Base-by-base conservation (phyloP, 768 basidiomycete genomes). In the Inosperma sp. region DNA sequence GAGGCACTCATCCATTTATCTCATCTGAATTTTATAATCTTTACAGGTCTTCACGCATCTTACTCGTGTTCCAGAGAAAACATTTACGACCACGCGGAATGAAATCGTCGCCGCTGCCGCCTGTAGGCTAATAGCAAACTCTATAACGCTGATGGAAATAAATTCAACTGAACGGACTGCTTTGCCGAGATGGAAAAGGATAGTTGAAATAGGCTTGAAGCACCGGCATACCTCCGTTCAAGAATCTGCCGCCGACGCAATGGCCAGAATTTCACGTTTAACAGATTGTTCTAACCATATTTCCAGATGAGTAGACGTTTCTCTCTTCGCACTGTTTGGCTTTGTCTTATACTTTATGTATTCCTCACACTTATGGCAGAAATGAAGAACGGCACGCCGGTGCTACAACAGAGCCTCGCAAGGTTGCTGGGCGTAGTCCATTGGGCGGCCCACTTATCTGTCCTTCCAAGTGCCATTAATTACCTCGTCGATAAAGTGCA, bases 161-260 rank as follows among this genome's bases (percentile, higher is more conserved):
- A 66, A 69, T n/a, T 54, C 69, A 12, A 61, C 69, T 43, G 56
- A 70, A 19, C 59, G 62, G 34, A 71, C 78, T 10, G 68, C 72
- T 31, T 73, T 78, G 13, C 77, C 81, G 3, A 67, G 75, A 52
- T 94, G 91, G 91, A 71, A 73, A 48, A 71, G 75, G 34, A 69
- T 95, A 34, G 67, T 93, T 31, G 84, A 93, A 59, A 70, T 77
- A 48, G 81, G 84, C 14, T 70, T 94, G 52, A 87, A 84, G 66
- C 83, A 89, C 62, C 74, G 82, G 53, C 78, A 69, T 37, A 59
- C 63, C 2, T 60, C 66, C 13, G 88, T 88, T 3, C 94, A 94
- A 67, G 82, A 88, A 57, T 82, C 84, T 7, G 89, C 86, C 27
- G 86, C 91, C 10, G 65, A 63, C 21, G 85, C 88, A 5, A 77